These are phyloP conservation scores for Fusarium poae DNA, from an alignment of 2,329 filamentous ascomycete species.

Conservation along the genomic window DNA sequence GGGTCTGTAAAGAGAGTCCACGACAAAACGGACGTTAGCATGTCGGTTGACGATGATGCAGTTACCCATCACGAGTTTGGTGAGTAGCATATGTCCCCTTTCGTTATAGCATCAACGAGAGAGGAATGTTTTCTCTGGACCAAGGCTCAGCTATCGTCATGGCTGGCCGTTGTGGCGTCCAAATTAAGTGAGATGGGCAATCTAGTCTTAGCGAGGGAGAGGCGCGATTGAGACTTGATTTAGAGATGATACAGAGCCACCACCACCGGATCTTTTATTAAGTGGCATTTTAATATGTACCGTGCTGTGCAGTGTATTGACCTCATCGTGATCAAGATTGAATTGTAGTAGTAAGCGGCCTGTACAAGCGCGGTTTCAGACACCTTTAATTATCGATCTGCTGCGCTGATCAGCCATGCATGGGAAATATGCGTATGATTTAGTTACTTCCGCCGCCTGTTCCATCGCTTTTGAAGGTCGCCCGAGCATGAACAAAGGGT, in stretches of 20 bases:
- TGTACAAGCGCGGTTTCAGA: constrained; percentile 39
- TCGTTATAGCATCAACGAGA: not conserved
- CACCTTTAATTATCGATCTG: constrained; percentile 22
- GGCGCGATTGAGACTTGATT: constrained; percentile 5
- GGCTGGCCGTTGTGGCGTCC: constrained; percentile 36
- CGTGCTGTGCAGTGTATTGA: constrained; percentile 16
- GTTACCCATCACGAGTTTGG: not conserved
- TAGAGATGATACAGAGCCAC: constrained; percentile 27
- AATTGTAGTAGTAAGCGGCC: constrained; percentile 3
- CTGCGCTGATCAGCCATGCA: not conserved
- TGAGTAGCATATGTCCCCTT: not conserved
- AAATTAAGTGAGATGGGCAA: constrained; percentile 29
- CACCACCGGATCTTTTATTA: constrained; percentile 16
- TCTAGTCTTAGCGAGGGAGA: constrained; percentile 16
- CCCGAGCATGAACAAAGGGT: not conserved
- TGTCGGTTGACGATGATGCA: constrained; percentile 19
- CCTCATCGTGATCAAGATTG: constrained; percentile 25
- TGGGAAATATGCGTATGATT: not conserved
- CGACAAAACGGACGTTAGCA: constrained; percentile 15
- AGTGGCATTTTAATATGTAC: constrained; percentile 16
- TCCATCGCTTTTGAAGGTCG: not conserved
- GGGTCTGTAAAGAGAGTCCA: constrained; percentile 8
- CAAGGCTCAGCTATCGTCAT: constrained; percentile 17
- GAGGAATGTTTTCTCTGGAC: constrained; percentile 34
- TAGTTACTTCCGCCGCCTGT: not conserved